Evolutionary conservation across 306 rosid genomes (phyloP).

Genomic region (Rosa persica): DNA sequence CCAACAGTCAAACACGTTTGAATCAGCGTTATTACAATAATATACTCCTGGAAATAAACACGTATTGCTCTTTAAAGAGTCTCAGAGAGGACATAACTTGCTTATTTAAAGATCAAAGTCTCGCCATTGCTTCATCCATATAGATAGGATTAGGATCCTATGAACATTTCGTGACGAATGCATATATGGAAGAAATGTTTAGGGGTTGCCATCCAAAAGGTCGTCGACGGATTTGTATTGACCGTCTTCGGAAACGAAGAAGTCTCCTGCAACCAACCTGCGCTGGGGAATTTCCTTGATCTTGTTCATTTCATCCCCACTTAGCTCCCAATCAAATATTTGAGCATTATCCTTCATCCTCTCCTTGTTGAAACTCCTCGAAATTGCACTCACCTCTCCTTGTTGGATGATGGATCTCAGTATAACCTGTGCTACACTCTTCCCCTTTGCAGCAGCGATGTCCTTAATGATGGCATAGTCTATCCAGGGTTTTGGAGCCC

Average conservation of each 20-base stretch:
- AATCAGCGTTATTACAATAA: no score
- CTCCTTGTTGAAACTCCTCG: conserved; percentile 51
- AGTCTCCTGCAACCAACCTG: conserved; percentile 29
- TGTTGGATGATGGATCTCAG: conserved; percentile 22
- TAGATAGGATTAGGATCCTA: not conserved
- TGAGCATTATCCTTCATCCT: conserved; percentile 55
- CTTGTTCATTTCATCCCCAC: conserved; percentile 44
- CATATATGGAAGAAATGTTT: not conserved
- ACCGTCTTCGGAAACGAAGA: conserved; percentile 42
- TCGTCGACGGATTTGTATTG: conserved; percentile 47
- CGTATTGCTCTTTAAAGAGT: not conserved
- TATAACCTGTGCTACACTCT: not conserved
- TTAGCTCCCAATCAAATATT: conserved; percentile 55
- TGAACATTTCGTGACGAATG: not conserved
- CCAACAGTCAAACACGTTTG: not conserved
- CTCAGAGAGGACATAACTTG: not conserved
- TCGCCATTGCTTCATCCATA: not conserved
- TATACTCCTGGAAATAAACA: not conserved
- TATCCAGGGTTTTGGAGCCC: not conserved
- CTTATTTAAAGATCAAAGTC: not conserved
- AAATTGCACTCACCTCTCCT: conserved; percentile 42
- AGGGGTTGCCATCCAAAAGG: conserved; percentile 48
- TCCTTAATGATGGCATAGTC: not conserved
- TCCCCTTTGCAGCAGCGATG: conserved; percentile 9
- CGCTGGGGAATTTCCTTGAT: conserved; percentile 54